A percentile compares a stretch with the other conserved stretches of the same genome.
Conservation (phyloP, 2,329 filamentous ascomycete species). For the Ceratocystiopsis sp. region DNA sequence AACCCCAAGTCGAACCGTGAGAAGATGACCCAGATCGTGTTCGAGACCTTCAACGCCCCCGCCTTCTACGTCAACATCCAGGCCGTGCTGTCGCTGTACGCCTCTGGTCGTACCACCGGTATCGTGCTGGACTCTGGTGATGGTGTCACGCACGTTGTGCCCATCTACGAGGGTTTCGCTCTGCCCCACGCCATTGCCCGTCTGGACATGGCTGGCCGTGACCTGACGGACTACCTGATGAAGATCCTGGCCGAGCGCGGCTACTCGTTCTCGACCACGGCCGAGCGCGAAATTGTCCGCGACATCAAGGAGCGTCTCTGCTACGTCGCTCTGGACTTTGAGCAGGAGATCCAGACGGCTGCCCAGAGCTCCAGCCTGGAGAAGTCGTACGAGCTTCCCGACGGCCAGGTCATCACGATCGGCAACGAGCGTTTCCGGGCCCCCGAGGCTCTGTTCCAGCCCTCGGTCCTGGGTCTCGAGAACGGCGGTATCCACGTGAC, state of each 20-base stretch:
- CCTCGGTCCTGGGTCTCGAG: conserved; percentile 94
- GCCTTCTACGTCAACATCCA: conserved; percentile 99
- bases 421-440: conserved; percentile 99
- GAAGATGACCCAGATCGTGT: conserved; percentile 99
- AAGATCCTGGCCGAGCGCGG: conserved; percentile 99
- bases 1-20: conserved; percentile 99
- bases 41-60: conserved; percentile 99
- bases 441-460: conserved; percentile 98
- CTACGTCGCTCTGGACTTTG: conserved; percentile 99
- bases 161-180: conserved; percentile 99
- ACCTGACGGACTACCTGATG: conserved; percentile 99
- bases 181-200: conserved; percentile 99
- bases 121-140: conserved; percentile 99
- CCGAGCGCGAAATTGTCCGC: conserved; percentile 99
- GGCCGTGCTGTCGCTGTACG: conserved; percentile 97
- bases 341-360: conserved; percentile 99
- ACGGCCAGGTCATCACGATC: conserved; percentile 98
- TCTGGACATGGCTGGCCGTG: conserved; percentile 99
- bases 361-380: conserved; percentile 97
- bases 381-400: conserved; percentile 99
- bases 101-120: conserved; percentile 99
- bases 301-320: conserved; percentile 99
- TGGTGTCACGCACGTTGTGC: conserved; percentile 99
- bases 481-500: conserved; percentile 98
- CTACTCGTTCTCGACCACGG: conserved; percentile 99